These are phyloP conservation scores for Grammothele lineata DNA, from an alignment of 768 basidiomycete species.

Conservation along the genomic window DNA sequence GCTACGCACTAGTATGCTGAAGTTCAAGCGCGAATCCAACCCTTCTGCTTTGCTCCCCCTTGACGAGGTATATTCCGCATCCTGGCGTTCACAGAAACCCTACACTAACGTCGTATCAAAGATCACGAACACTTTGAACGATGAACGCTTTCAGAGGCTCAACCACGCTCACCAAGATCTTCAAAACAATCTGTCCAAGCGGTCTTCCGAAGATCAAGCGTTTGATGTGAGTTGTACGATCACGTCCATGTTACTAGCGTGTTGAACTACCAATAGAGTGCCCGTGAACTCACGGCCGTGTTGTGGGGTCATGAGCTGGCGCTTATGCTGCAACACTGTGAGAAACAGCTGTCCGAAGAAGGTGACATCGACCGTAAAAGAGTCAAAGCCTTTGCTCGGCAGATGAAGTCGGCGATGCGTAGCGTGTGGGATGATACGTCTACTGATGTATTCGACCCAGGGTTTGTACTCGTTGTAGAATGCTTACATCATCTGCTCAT, in stretches of 20 bases:
- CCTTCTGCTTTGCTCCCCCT: conserved; percentile 44
- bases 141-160: conserved; percentile 52
- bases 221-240: conserved; percentile 55
- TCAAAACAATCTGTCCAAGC: conserved; percentile 60
- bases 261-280: conserved; percentile 51
- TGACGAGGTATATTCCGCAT: conserved; percentile 61
- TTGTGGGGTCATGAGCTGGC: conserved; percentile 83
- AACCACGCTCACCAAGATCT: conserved; percentile 63
- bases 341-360: conserved; percentile 40
- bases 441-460: conserved; percentile 77
- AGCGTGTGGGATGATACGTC: conserved; percentile 70
- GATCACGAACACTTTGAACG: conserved; percentile 50
- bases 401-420: conserved; percentile 59
- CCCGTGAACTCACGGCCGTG: conserved; percentile 75
- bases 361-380: conserved; percentile 28
- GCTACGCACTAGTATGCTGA: conserved; percentile 56
- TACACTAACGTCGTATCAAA: conserved; percentile 72
- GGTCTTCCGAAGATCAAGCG: conserved; percentile 74
- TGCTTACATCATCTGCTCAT: background rate
- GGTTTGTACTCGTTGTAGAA: conserved; percentile 55
- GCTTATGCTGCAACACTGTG: conserved; percentile 55
- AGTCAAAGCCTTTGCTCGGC: conserved; percentile 46
- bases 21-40: conserved; percentile 28
- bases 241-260: background rate
- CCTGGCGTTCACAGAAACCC: conserved; percentile 31